Evolutionary conservation across 2,329 filamentous ascomycete genomes (phyloP).

Genomic region (Clarireedia hainanense): DNA sequence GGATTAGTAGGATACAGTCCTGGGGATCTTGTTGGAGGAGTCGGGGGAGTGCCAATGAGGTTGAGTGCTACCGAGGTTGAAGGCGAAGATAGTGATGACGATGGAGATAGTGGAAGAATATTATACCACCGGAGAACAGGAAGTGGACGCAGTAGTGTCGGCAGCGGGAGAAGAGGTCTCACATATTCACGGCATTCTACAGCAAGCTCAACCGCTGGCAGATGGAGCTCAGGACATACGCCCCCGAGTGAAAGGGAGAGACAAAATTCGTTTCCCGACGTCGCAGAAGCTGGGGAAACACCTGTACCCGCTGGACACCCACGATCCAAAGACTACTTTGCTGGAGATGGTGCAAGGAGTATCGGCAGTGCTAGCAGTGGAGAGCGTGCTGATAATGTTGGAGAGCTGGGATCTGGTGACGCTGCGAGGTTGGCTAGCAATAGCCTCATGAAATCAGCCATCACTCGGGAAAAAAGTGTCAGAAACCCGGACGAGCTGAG

Average conservation of each 20-base stretch:
- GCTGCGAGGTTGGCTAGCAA: conserved; percentile 48
- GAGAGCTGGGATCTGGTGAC: conserved; percentile 38
- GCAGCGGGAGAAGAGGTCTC: conserved; percentile 32
- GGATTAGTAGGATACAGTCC: conserved; percentile 71
- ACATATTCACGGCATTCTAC: conserved; percentile 33
- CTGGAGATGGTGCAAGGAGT: conserved; percentile 20
- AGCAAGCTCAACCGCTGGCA: conserved; percentile 26
- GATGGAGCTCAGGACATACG: conserved; percentile 37
- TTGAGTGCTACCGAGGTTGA: conserved; percentile 94
- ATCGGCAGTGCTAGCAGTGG: conserved; percentile 27
- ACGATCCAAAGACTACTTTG: conserved; percentile 21
- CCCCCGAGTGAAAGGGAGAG: conserved; percentile 32
- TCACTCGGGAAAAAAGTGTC: conserved; percentile 57
- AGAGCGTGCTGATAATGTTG: conserved; percentile 53
- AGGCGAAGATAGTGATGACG: conserved; percentile 75
- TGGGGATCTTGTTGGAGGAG: conserved; percentile 57
- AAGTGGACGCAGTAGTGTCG: conserved; percentile 60
- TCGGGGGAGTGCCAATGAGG: conserved; percentile 78
- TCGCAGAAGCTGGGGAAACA: conserved; percentile 22
- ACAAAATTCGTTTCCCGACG: conserved; percentile 21
- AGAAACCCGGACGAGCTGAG: conserved; percentile 65
- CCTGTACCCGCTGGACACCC: conserved; percentile 18
- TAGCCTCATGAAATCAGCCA: conserved; percentile 47
- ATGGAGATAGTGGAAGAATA: conserved; percentile 42
- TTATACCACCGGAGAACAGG: conserved; percentile 60